Base-by-base conservation (phyloP, 2,329 filamentous ascomycete species). In the Coleophoma crateriformis region DNA sequence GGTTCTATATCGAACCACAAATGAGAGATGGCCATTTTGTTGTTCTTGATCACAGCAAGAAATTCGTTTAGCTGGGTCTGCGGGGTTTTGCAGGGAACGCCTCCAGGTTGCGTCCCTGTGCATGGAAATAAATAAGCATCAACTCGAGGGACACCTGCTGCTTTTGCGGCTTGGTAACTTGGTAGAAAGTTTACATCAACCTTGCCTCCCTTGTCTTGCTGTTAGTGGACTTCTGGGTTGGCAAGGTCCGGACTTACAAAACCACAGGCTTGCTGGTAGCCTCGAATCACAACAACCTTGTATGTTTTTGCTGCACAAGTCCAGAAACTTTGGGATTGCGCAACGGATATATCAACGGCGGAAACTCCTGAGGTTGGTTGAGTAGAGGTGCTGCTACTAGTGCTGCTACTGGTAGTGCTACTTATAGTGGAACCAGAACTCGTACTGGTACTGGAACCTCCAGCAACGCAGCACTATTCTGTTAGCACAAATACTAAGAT, bases 1-100 rank as follows among this genome's bases (percentile, higher is more conserved):
- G 54, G 56, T 32, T 61, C 59, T 10, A 61, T 48, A 46, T 61
- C 59, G 7, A 61, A 54, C 59, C 59, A 61, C 15, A 60, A 50
- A 12, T 49, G 45, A n/a, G 39, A 20, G n/a, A 58, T 53, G 1
- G 45, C 40, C 50, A 61, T 54, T 1, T 47, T 50, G 33, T 57
- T 58, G 17, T 44, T 45, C 14, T 53, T 47, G 12, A 61, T 49
- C 6, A 49, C 50, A 15, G 33, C 48, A 14, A 58, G 45, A 27
- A 61, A 54, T 20, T 61, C 59, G 11, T 49, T 47, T 12, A 61
- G 47, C 33, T 61, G 59, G 1, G 51, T 52, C 7, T 47, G 35
- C 7, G 55, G 50, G 12, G 47, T 45, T 27, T 61, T 61, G 42
- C 59, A 61, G 10, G 54, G 45, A 4, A 57, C 57, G 5, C 58